A percentile compares a stretch with the other conserved stretches of the same genome.
Conservation (phyloP, 192 early-diverging fungal genomes). For the Glomus cerebriforme region DNA sequence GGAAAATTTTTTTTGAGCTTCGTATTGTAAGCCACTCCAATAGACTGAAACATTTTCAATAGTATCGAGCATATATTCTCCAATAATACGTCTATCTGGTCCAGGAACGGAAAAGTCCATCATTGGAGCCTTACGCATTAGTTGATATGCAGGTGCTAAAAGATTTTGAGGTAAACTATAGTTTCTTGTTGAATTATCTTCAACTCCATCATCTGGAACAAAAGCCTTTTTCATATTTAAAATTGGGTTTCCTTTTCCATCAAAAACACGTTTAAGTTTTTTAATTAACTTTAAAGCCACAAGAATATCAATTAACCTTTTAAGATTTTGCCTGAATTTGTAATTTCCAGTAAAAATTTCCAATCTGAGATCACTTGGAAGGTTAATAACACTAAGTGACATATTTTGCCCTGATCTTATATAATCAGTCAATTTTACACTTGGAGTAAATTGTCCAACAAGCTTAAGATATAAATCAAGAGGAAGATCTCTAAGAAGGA, state of each 20-base stretch:
- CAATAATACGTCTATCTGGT: conserved; percentile 7
- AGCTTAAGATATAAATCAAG: conserved; percentile 41
- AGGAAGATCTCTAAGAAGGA: conserved; percentile 36
- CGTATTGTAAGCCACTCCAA: conserved; percentile 37
- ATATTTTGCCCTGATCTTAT: conserved; percentile 28
- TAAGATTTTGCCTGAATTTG: conserved; percentile 28
- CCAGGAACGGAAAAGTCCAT: conserved; percentile 32
- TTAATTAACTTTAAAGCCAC: conserved; percentile 31
- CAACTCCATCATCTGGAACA: background rate
- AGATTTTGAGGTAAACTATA: conserved; percentile 15
- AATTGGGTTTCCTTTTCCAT: conserved; percentile 15
- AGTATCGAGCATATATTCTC: conserved; percentile 28
- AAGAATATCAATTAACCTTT: conserved; percentile 34
- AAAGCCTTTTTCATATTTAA: background rate
- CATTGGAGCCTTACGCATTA: conserved; percentile 28
- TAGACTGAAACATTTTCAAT: conserved; percentile 31
- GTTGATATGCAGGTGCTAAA: conserved; percentile 29
- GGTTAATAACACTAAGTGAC: conserved; percentile 4
- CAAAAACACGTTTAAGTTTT: conserved; percentile 10
- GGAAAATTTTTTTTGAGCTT: conserved; percentile 24
- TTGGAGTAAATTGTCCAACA: conserved; percentile 36
- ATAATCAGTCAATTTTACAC: conserved; percentile 28
- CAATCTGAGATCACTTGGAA: conserved; percentile 10
- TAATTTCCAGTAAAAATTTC: conserved; percentile 30
- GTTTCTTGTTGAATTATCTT: background rate